These are phyloP conservation scores for Zygosaccharomyces kombuchaensis DNA, from an alignment of 805 yeast species.

Conservation along the genomic window DNA sequence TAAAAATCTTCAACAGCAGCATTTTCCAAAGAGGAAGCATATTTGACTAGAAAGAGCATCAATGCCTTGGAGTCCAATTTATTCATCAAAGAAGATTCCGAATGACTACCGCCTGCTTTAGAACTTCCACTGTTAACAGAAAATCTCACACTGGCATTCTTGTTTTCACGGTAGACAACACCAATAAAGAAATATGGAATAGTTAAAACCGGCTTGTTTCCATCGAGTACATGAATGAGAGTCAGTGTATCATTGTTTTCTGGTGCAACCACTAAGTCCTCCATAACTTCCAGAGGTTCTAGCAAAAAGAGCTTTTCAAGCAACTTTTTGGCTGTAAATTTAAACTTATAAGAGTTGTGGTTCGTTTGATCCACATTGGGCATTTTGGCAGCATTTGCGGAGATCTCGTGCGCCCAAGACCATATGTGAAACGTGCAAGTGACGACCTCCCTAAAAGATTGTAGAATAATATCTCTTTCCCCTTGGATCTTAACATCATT, in stretches of 20 bases:
- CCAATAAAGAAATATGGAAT: constrained; percentile 59
- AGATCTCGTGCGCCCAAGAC: constrained; percentile 46
- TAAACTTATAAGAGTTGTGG: constrained; percentile 55
- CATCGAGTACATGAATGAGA: constrained; percentile 68
- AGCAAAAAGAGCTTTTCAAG: constrained; percentile 59
- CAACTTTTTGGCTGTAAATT: constrained; percentile 62
- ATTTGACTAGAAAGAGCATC: constrained; percentile 52
- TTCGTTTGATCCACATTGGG: constrained; percentile 26
- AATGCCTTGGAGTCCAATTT: constrained; percentile 44
- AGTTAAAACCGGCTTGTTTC: constrained; percentile 72
- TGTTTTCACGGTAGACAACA: constrained; percentile 27
- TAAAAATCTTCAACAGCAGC: constrained; percentile 82
- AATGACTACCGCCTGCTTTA: constrained; percentile 11
- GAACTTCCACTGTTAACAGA: constrained; percentile 19
- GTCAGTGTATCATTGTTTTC: constrained; percentile 23
- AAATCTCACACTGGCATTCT: constrained; percentile 19
- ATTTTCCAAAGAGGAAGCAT: constrained; percentile 61
- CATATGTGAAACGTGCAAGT: constrained; percentile 58
- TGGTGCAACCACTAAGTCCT: constrained; percentile 48
- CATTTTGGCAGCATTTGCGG: constrained; percentile 9
- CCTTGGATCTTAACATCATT: constrained; percentile 40
- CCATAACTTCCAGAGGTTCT: constrained; percentile 72
- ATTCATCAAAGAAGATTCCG: constrained; percentile 44
- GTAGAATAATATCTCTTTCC: constrained; percentile 52
- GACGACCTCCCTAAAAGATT: constrained; percentile 60